Evolutionary conservation across 805 yeast species (phyloP), one percentile per base, ranked within the genome.

Genomic region (Lipomyces sp.): DNA sequence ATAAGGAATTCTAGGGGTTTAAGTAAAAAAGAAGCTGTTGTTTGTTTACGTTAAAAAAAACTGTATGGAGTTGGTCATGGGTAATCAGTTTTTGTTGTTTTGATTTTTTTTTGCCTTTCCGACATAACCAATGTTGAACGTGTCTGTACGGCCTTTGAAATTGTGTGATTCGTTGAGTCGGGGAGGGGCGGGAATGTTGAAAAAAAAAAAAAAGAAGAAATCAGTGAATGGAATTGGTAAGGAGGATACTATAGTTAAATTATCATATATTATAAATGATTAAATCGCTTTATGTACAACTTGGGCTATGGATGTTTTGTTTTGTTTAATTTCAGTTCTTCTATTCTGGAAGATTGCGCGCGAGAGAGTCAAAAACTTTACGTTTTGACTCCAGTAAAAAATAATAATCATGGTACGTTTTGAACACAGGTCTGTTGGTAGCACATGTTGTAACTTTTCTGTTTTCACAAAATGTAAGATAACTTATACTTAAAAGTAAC

Each of bases 1-100:
- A 67, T 59, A 61, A 67, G 64, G 64, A 66, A 59, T 66, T 66
- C 57, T 66, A 50, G 55, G 42, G 8, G 32, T 13, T 2, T 48
- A 24, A 13, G 60, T 57, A 39, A 30, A 55, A 57, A 10, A n/a
- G 15, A 57, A 39, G 18, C n/a, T 13, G 34, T 18, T 39, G n/a
- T 57, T 33, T 33, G 29, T 57, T 29, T 57, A 32, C 32, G 34
- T 53, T n/a, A 13, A 30, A 53, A 30, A 53, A 50, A 30, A 32
- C 18, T 53, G 55, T 30, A 53, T 53, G 34, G 32, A 53, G 55
- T 53, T 53, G 60, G 37, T 29, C 24, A 30, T 35, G 33, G 29
- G 42, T 30, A 24, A 18, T 35, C 13, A 24, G 32, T 55, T 29
- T 15, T 33, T 32, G 32, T 55, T 55, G 8, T 32, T 55, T 55